Conservation (phyloP, 1,284 basidiomycete genomes). For the Papiliotrema laurentii region DNA sequence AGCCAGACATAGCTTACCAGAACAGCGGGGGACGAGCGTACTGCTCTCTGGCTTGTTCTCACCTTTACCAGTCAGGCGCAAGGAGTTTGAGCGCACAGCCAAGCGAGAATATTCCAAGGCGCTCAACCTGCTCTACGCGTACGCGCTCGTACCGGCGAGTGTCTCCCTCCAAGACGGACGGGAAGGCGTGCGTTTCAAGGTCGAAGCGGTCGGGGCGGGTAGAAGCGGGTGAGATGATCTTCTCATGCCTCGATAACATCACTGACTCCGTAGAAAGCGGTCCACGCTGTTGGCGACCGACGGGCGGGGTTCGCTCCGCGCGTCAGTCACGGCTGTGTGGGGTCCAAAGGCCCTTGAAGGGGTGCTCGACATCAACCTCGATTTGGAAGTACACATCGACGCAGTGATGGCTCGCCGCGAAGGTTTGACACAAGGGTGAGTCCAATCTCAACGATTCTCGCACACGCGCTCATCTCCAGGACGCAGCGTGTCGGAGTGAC, state of each 20-base stretch:
- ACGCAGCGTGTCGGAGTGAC: constrained; percentile 30
- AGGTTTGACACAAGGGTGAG: constrained; percentile 30
- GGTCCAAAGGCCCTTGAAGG: constrained; percentile 73
- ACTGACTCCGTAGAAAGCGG: constrained; percentile 57
- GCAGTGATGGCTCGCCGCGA: constrained; percentile 49
- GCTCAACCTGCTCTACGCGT: constrained; percentile 74
- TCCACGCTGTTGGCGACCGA: constrained; percentile 68
- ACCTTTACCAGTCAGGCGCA: constrained; percentile 81
- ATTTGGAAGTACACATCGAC: constrained; percentile 65
- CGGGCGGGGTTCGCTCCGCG: constrained; percentile 58
- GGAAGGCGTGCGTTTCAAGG: constrained; percentile 64
- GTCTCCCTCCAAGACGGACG: constrained; percentile 36
- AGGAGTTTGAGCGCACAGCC: constrained; percentile 82
- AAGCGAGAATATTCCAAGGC: constrained; percentile 91
- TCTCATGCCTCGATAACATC: not conserved
- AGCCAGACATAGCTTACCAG: constrained; percentile 1
- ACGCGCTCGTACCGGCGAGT: constrained; percentile 71
- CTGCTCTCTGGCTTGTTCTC: constrained; percentile 69
- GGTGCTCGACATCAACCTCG: constrained; percentile 67
- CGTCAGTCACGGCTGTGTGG: constrained; percentile 76
- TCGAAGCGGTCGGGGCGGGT: constrained; percentile 53
- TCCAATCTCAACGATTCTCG: not conserved
- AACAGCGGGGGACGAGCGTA: constrained; percentile 82
- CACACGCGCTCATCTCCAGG: constrained; percentile 13
- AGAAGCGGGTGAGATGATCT: constrained; percentile 61